These are phyloP conservation scores for Fragilaria radians DNA, from an alignment of 108 stramenopile genomes.

Conservation along the genomic window DNA sequence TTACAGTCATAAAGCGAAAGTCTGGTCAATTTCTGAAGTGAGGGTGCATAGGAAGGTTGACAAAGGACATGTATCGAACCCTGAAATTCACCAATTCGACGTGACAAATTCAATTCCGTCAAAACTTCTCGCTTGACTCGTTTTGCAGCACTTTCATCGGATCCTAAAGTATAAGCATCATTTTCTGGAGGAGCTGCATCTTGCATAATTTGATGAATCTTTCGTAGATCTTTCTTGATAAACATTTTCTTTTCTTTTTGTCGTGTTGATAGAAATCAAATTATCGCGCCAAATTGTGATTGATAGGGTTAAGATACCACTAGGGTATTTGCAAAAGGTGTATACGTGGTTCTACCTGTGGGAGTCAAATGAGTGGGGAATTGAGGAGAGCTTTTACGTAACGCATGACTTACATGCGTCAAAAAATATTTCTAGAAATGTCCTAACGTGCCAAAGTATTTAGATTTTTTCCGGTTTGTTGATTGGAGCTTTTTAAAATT, in stretches of 20 bases:
- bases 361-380: too few relatives aligned
- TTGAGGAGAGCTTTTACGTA: too few relatives aligned
- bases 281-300: too few relatives aligned
- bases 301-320: too few relatives aligned
- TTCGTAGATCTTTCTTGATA: slow-evolving; percentile 64
- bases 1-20: slow-evolving; percentile 58
- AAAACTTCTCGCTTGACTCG: slow-evolving; percentile 18
- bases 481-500: too few relatives aligned
- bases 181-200: slow-evolving; percentile 27
- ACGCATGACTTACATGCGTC: too few relatives aligned
- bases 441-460: too few relatives aligned
- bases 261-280: not conserved
- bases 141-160: slow-evolving; percentile 6
- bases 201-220: slow-evolving; percentile 51
- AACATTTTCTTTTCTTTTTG: slow-evolving; percentile 32
- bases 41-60: slow-evolving; percentile 33
- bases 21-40: slow-evolving; percentile 29
- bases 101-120: slow-evolving; percentile 13
- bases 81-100: slow-evolving; percentile 45
- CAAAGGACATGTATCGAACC: slow-evolving; percentile 34
- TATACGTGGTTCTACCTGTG: too few relatives aligned
- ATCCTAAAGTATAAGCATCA: not conserved
- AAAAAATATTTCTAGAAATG: too few relatives aligned
- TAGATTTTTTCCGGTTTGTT: too few relatives aligned
- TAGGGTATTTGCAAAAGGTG: too few relatives aligned